phyloP scores from a whole-genome alignment of 805 yeast species.

The Yarrowia sp. region DNA sequence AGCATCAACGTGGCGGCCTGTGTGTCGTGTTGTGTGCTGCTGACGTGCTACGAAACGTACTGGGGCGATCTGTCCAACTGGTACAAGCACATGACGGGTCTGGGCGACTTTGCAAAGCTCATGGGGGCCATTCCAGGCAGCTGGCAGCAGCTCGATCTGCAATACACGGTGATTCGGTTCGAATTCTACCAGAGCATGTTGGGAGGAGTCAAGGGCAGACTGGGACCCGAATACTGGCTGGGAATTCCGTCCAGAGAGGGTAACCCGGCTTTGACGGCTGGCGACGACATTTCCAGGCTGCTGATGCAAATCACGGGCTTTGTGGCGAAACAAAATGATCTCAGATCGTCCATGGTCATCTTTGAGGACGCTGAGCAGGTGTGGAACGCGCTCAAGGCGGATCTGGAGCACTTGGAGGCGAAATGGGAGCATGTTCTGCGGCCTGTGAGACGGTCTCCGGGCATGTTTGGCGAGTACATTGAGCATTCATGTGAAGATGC shows the following conservation, averaged over 20 bases:
- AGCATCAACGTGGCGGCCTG: conserved; percentile 25
- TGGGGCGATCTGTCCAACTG: conserved; percentile 38
- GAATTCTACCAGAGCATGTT: conserved; percentile 35
- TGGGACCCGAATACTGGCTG: conserved; percentile 31
- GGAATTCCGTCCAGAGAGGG: conserved; percentile 21
- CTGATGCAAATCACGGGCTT: conserved; percentile 36
- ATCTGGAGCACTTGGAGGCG: conserved; percentile 16
- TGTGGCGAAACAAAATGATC: conserved; percentile 33
- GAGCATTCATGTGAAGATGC: conserved; percentile 31
- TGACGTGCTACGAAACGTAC: conserved; percentile 37
- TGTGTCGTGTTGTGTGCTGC: conserved; percentile 37
- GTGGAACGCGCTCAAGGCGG: not conserved
- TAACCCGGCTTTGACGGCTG: conserved; percentile 17
- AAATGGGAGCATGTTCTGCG: conserved; percentile 27
- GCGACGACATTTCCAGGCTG: conserved; percentile 29
- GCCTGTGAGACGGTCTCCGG: not conserved
- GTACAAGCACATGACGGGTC: conserved; percentile 37
- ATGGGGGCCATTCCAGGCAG: conserved; percentile 21
- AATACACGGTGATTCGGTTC: conserved; percentile 33
- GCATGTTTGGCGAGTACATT: conserved; percentile 11
- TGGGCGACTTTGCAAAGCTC: conserved; percentile 36
- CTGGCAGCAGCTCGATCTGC: conserved; percentile 23
- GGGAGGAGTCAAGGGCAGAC: conserved; percentile 32
- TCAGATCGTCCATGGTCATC: not conserved
- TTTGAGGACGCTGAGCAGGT: not conserved